Evolutionary conservation across 495 filamentous ascomycete genomes (phyloP), one percentile per base, ranked within the genome.

Genomic region (Podospora australis): DNA sequence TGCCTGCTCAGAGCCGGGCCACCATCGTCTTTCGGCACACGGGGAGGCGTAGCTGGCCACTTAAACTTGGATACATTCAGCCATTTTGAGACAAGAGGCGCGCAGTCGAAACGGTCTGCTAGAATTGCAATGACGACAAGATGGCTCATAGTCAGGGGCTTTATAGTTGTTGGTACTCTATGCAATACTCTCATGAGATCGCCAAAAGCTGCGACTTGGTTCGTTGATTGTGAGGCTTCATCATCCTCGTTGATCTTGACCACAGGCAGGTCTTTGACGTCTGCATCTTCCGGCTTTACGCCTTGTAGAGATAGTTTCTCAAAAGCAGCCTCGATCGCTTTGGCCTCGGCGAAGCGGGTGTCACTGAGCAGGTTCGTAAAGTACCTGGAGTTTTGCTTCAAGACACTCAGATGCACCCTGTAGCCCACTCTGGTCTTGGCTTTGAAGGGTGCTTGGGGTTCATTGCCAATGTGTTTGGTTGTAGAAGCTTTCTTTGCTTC

Each of bases 41-140:
- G 53, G 4, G 63, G 59, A 5, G 51, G 61, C 11, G 72, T 73
- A 20, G 59, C 51, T 0, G 72, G 72, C 67, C 73, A 79, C 52
- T 71, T 75, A 51, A 39, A 73, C 45, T 69, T 72, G 49, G 72
- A 64, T 4, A 42, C 40, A 19, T 44, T 67, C 2, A 83, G 49
- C 52, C 73, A 78, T 32, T 57, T 63, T 1, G 69, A 58, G 4
- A 85, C 65, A 2, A 63, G 54, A 28, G 69, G 42, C 2, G 74
- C 47, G 50, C 75, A 78, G 53, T 79, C 76, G 56, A 85, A 84
- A 29, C 80, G 71, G 56, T 87, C 84, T 1, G 81, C 82, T 21
- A 86, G 67, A n/a, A 86, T 68, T 11, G 78, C 74, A 20, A 87
- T 64, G n/a, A 80, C 75, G 8, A 80, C 75, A 6, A 86, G 62